Evolutionary conservation across 345 rosid species (phyloP).

Genomic region (Cardamine chenopodiifolia): DNA sequence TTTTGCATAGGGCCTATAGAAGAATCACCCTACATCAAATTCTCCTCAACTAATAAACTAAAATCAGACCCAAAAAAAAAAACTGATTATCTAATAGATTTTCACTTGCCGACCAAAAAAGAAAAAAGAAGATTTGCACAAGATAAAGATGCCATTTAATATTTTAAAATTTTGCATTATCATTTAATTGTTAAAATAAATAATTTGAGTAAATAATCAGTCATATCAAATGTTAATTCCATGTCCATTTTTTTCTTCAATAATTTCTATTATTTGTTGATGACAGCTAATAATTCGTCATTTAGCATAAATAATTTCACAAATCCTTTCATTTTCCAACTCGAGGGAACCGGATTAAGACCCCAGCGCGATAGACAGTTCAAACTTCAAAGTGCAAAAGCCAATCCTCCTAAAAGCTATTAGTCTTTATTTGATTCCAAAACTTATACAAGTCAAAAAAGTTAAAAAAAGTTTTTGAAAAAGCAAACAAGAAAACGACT

Average conservation of each 20-base stretch:
- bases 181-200: neutral
- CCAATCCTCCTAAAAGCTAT: neutral
- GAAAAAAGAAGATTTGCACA: too few relatives aligned
- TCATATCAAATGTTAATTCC: neutral
- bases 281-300: neutral
- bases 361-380: neutral
- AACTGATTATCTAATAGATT: neutral
- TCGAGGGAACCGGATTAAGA: neutral
- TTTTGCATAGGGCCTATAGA: neutral
- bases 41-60: neutral
- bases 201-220: neutral
- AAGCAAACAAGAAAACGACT: slow-evolving; percentile 32
- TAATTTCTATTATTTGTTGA: neutral
- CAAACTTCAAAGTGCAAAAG: neutral
- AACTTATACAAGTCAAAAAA: neutral
- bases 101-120: too few relatives aligned
- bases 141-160: neutral
- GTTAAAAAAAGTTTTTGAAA: neutral
- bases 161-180: neutral
- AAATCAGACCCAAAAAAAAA: neutral
- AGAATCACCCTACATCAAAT: neutral
- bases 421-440: neutral
- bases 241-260: neutral
- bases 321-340: neutral
- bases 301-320: neutral